Evolutionary conservation across 352 stramenopile genomes (phyloP), one percentile per base, ranked within the genome.

Genomic region (Phytopythium helicoides): DNA sequence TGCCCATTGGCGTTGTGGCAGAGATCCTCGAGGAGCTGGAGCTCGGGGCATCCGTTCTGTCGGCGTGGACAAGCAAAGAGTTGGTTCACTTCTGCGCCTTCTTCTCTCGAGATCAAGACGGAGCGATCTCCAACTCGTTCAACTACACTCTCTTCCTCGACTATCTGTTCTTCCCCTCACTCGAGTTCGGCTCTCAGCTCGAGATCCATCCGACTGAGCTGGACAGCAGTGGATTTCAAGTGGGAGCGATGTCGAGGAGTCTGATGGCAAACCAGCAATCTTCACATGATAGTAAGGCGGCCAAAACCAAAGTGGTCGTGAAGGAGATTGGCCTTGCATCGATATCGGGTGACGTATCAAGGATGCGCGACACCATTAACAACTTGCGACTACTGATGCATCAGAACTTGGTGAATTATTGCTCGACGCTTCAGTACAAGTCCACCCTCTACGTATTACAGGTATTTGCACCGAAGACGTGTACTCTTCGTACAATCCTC

Each of bases 141-240:
- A 56, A 81, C 54, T 88, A 86, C 21, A 22, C 28, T 1, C 19
- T 75, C 15, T 81, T 88, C 40, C 47, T 85, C 10, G 63, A 78
- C 42, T 79, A 81, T 18, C n/a, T 86, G 3, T 81, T 86, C 41
- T 83, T 78, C 54, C 77, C 74, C 3, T 45, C 78, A 4, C 64
- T 53, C n/a, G 38, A 50, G 1, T 23, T 62, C 8, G 5, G 25
- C 0, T 38, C 56, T 7, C 49, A 25, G 1, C 31, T 68, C 3
- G 48, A 53, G n/a, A 40, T 68, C 23, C 44, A 47, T 15, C 15
- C 21, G 12, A 15, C 28, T 5, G n/a, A 52, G 22, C 47, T 47
- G 11, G 33, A 34, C 3, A 37, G 35, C 1, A 23, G 8, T 0
- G 54, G 37, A 1, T 37, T 60, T 8, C 22, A 52, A 14, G 39